Percentiles rank a stretch among this genome's conserved stretches.
Evolutionary conservation across 352 stramenopile genomes (phyloP).

Genomic region (Globisporangium cystogenes): DNA sequence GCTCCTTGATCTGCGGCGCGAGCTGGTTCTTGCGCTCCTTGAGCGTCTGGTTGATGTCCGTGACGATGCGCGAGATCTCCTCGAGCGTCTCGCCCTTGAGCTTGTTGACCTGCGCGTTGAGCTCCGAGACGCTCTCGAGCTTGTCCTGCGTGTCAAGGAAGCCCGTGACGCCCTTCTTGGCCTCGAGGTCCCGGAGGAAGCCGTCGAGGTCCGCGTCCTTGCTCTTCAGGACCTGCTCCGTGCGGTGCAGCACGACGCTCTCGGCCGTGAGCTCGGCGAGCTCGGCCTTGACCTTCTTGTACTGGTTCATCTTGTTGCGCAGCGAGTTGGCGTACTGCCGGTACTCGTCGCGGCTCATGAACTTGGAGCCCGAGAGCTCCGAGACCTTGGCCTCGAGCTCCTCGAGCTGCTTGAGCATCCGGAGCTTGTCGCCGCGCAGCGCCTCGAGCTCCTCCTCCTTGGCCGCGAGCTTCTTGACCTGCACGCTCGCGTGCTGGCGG

Average conservation of each 20-base stretch:
- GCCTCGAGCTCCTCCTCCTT: conserved; percentile 88
- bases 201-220: conserved; percentile 82
- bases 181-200: conserved; percentile 80
- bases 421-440: conserved; percentile 44
- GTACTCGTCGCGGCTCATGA: conserved; percentile 88
- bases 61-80: conserved; percentile 90
- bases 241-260: conserved; percentile 88
- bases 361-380: conserved; percentile 54
- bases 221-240: conserved; percentile 88
- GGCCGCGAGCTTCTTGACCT: conserved; percentile 82
- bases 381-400: conserved; percentile 63
- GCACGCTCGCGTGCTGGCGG: conserved; percentile 84
- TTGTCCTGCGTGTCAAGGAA: conserved; percentile 86
- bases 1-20: conserved; percentile 89
- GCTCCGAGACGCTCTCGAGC: conserved; percentile 83
- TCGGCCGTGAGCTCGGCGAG: conserved; percentile 82
- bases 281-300: conserved; percentile 89
- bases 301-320: conserved; percentile 90
- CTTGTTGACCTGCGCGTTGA: conserved; percentile 88
- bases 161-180: conserved; percentile 77
- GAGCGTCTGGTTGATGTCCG: conserved; percentile 89
- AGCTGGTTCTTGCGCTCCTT: conserved; percentile 91
- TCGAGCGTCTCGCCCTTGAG: conserved; percentile 91
- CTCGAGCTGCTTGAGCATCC: conserved; percentile 69
- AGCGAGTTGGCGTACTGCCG: conserved; percentile 86